Evolutionary conservation across 1,284 basidiomycete genomes (phyloP), one percentile per base, ranked within the genome.

Genomic region (Pterulicium gracile): DNA sequence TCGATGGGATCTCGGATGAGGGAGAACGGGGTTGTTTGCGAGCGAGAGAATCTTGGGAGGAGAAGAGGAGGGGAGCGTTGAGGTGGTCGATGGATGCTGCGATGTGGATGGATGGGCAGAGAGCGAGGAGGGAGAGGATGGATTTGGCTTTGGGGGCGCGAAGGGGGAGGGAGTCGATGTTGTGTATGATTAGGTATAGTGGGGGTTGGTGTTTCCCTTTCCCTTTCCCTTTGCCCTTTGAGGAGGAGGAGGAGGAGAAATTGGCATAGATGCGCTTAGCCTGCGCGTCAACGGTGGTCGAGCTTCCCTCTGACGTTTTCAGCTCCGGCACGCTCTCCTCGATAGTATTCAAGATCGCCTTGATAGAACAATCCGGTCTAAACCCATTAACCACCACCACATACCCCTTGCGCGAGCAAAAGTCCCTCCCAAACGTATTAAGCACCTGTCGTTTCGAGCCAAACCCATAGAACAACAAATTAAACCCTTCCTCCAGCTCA

Each of bases 1-100:
- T 60, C 2, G 66, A 63, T n/a, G 62, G 53, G 5, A 60, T 43
- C 4, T 56, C 52, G n/a, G 51, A 44, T 47, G 54, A 42, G 32
- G 5, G 51, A 42, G 22, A 48, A 42, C 14, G 47, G 48, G 39
- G 56, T 23, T 67, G 61, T 58, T 78, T 79, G 24, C 79, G 68
- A 4, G 75, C 64, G 45, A 75, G 70, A 15, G 68, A 59, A 51
- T 83, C 81, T 5, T 76, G 71, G 17, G 77, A 66, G 1, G 79
- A 75, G 74, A 86, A 94, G 13, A 94, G 70, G 17, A 91, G 68
- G 0, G 89, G 77, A 0, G 88, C 73, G 55, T 86, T 80, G 55
- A 92, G 67, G 64, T 92, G 88, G 65, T 96, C 93, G 44, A 92
- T 70, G 17, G 90, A 89, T 0, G 86, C 86, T 43, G 81, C 66